Conservation (phyloP, 352 stramenopile species). For the Peronospora tabacina region DNA sequence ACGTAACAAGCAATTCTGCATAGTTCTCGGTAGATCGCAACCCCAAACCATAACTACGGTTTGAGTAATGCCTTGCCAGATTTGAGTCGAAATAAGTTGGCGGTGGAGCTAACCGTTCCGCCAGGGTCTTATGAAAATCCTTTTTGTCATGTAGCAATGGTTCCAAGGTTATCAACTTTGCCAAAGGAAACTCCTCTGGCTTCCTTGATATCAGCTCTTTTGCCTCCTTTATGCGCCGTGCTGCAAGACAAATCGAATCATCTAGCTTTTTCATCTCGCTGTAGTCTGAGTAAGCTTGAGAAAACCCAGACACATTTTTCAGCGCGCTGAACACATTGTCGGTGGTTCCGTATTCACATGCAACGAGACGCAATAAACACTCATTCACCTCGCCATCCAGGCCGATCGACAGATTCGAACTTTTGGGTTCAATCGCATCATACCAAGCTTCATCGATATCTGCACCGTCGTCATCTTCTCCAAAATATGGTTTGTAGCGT, state of each 20-base stretch:
- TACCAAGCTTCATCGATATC: conserved; percentile 71
- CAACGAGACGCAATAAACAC: conserved; percentile 56
- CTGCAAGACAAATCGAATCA: conserved; percentile 32
- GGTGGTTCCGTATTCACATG: conserved; percentile 43
- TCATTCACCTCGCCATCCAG: conserved; percentile 65
- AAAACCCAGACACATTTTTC: conserved; percentile 47
- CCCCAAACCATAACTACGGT: conserved; percentile 35
- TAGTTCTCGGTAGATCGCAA: conserved; percentile 57
- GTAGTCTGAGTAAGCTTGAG: conserved; percentile 58
- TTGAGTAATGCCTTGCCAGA: conserved; percentile 25
- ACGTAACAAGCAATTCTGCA: conserved; percentile 70
- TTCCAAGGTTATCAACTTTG: conserved; percentile 34
- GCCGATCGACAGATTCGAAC: conserved; percentile 33
- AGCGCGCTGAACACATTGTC: conserved; percentile 55
- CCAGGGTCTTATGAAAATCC: conserved; percentile 18
- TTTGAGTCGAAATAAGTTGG: conserved; percentile 71
- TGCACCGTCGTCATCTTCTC: conserved; percentile 81
- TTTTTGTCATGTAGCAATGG: conserved; percentile 19
- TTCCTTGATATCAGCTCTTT: conserved; percentile 31
- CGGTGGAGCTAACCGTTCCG: conserved; percentile 38
- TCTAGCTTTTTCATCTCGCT: conserved; percentile 60
- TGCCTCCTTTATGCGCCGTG: conserved; percentile 37
- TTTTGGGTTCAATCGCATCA: conserved; percentile 37
- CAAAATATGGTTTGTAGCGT: conserved; percentile 88
- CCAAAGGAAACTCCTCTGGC: conserved; percentile 18